Evolutionary conservation across 176 grass and related monocot species (phyloP), one percentile per base, ranked within the genome.

Genomic region (Oryza glumipatula): DNA sequence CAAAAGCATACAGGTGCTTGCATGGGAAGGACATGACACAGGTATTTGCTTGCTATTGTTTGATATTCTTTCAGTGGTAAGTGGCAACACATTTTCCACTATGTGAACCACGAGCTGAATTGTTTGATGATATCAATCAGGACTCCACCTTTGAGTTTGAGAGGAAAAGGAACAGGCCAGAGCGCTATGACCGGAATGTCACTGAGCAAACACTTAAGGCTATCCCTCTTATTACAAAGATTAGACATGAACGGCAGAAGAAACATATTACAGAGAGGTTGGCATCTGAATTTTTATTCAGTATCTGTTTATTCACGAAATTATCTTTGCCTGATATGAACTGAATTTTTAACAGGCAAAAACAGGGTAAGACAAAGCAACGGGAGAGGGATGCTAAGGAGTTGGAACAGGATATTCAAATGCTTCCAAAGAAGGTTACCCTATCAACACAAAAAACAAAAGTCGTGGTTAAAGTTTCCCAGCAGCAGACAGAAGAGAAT

Each of bases 1-100:
- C 94, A 4, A 99, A 99, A 67, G 93, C 96, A 0, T 99, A 91
- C 67, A 86, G 96, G 7, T 76, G 79, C 26, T 76, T 92, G 78
- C 97, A 82, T 71, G 97, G 97, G 82, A 99, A 99, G 88, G 97
- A 99, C 72, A 99, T 99, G 96, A 96, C 94, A 10, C 79, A 94
- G 86, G 95, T 94, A 83, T 73, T 24, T 5, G 22, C 21, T 70
- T 49, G 21, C 47, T 82, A 19, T 51, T 47, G 4, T 48, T 38
- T 38, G 36, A 13, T 33, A 11, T 78, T 19, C 19, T 75, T 17
- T 1, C 28, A 67, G 17, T 28, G 44, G 11, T 73, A 32, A 11
- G 22, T 21, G 19, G 3, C 39, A 14, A 32, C 28, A 14, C 63
- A 58, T 76, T 24, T 81, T 52, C 23, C 9, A 6, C 5, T 48